Conservation (phyloP, 2,329 filamentous ascomycete species). For the Emergomyces pasteurianus region DNA sequence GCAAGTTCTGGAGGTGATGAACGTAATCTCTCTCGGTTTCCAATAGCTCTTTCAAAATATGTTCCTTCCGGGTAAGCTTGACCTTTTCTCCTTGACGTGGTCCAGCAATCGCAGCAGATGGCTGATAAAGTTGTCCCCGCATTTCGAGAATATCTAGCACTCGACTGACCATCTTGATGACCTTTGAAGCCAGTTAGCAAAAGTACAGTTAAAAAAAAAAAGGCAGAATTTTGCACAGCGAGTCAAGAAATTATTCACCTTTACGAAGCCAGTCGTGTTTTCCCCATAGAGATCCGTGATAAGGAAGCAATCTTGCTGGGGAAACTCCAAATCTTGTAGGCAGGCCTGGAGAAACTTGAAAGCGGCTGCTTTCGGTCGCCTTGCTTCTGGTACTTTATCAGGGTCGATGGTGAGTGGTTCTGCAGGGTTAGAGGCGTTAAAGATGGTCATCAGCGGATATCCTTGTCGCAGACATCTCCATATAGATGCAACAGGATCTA, state of each 20-base stretch:
- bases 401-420: slow-evolving; percentile 58
- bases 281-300: slow-evolving; percentile 84
- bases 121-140: slow-evolving; percentile 60
- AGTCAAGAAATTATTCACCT: slow-evolving; percentile 42
- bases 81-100: slow-evolving; percentile 36
- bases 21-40: slow-evolving; percentile 97
- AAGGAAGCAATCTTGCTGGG: slow-evolving; percentile 75
- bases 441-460: slow-evolving; percentile 73
- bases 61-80: slow-evolving; percentile 63
- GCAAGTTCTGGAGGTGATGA: slow-evolving; percentile 86
- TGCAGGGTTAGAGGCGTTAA: slow-evolving; percentile 68
- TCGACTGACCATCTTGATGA: slow-evolving; percentile 81
- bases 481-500: slow-evolving; percentile 77
- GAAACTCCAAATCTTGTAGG: slow-evolving; percentile 66
- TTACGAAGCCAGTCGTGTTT: slow-evolving; percentile 94
- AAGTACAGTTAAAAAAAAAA: background rate
- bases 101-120: slow-evolving; percentile 40
- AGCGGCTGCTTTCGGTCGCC: slow-evolving; percentile 72
- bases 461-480: slow-evolving; percentile 81
- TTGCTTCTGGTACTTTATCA: slow-evolving; percentile 51
- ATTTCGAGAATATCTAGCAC: slow-evolving; percentile 79
- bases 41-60: slow-evolving; percentile 83
- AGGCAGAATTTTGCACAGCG: background rate
- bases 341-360: slow-evolving; percentile 91
- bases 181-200: slow-evolving; percentile 33